Base-by-base conservation (phyloP, 805 yeast genomes). In the Barnettozyma californica region DNA sequence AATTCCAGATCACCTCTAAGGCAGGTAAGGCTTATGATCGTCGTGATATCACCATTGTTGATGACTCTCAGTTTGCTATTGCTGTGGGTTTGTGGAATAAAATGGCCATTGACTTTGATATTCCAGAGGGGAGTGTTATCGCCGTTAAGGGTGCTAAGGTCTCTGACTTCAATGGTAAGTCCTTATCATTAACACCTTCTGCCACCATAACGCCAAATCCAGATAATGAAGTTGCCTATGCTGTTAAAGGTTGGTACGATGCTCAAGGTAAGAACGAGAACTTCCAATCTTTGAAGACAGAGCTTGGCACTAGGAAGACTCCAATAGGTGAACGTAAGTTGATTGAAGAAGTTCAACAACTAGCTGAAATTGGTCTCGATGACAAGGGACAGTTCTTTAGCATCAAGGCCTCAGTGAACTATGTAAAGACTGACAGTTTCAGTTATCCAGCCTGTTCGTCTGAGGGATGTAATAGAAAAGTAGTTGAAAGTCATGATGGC, bases 191-290 rank as follows among this genome's bases (percentile, higher is more conserved):
- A 65, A 81, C 91, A 21, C 88, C 84, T 52, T 76, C 87, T 10
- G 90, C 96, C 19, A 77, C 87, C 1, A 68, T 94, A 54, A 66
- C 81, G 34, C 76, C 87, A 11, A 87, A 88, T 60, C 99, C 99
- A 2, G 97, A 91, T 62, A 77, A 87, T 20, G 83, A 87, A 18
- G 97, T 89, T 64, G 92, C 97, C 4, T 89, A 81, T 65, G 76
- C 80, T 47, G 76, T 94, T 57, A 88, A 89, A 66, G 98, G 98
- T 7, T 94, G 99, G 99, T 94, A 81, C 61, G 96, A 89, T 61
- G 77, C 84, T 37, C 81, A 78, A 56, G 97, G 97, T 36, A 74
- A 75, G 20, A 68, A 71, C 46, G 81, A 80, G 48, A 68, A 65
- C 36, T 90, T 87, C 70, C 77, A 78, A 56, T 70, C 82, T 10